Percentiles rank a stretch among this genome's conserved stretches.
These are phyloP conservation scores for Ustilago trichophora DNA, from an alignment of 1,284 basidiomycete species.

Conservation along the genomic window DNA sequence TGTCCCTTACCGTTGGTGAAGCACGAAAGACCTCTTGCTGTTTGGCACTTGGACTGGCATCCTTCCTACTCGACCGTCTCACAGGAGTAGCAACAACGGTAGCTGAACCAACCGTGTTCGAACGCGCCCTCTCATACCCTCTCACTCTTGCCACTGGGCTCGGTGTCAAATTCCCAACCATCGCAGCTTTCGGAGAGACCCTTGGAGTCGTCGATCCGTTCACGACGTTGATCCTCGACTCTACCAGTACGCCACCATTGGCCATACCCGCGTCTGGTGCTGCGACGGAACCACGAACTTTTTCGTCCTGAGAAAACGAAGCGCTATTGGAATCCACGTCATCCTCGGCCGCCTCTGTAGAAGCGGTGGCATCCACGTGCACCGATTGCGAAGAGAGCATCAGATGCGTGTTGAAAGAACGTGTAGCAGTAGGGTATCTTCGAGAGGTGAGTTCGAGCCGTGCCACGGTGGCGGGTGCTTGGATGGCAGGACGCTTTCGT, in stretches of 20 bases:
- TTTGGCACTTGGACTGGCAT: not conserved
- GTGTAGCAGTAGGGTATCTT: slow-evolving; percentile 16
- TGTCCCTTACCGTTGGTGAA: slow-evolving; percentile 16
- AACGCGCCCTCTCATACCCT: slow-evolving; percentile 10
- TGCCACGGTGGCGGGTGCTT: slow-evolving; percentile 36
- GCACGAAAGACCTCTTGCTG: slow-evolving; percentile 33
- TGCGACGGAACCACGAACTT: not conserved
- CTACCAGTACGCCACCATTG: slow-evolving; percentile 23
- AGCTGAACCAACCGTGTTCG: slow-evolving; percentile 19
- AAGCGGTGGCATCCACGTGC: slow-evolving; percentile 4
- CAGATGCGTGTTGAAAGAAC: slow-evolving; percentile 20
- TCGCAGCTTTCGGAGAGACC: slow-evolving; percentile 24
- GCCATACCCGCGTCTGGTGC: not conserved
- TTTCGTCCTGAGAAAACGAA: not conserved
- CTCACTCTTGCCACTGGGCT: slow-evolving; percentile 20
- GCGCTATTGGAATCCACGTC: too few species aligned
- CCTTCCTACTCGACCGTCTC: slow-evolving; percentile 1
- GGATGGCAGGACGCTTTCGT: slow-evolving; percentile 53
- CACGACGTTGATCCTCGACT: slow-evolving; percentile 35
- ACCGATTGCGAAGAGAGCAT: slow-evolving; percentile 12
- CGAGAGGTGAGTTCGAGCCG: slow-evolving; percentile 25
- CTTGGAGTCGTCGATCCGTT: slow-evolving; percentile 7
- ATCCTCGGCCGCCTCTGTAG: not conserved
- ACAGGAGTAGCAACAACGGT: slow-evolving; percentile 4
- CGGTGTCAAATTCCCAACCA: slow-evolving; percentile 16